These are phyloP conservation scores for Talaromyces sp. DNA, from an alignment of 2,329 filamentous ascomycete genomes.

Conservation along the genomic window DNA sequence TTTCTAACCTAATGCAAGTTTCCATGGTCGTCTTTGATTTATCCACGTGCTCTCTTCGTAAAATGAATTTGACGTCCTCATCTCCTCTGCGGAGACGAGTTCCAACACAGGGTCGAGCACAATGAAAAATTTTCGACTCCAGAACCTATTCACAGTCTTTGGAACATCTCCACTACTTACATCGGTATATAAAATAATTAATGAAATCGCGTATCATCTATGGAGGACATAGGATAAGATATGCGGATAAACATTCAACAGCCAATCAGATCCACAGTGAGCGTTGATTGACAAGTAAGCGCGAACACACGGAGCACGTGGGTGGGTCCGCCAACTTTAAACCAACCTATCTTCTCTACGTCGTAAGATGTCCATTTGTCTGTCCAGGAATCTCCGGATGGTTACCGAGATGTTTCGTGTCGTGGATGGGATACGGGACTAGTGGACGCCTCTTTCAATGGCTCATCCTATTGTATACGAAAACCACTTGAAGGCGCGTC, in stretches of 20 bases:
- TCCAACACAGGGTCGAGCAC: background rate
- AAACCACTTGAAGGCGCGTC: no score
- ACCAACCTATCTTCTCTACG: background rate
- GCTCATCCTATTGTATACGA: background rate
- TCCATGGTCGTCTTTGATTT: background rate
- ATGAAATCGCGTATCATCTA: no score
- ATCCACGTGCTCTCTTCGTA: background rate
- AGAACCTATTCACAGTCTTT: background rate
- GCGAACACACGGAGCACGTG: background rate
- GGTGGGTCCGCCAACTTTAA: conserved; percentile 9
- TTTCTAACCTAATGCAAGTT: background rate
- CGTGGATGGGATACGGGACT: background rate
- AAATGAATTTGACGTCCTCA: background rate
- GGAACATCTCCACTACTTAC: background rate
- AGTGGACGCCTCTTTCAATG: background rate
- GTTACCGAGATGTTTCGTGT: background rate
- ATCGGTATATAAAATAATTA: no score
- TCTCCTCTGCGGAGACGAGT: background rate
- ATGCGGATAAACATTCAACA: background rate
- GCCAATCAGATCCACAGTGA: background rate
- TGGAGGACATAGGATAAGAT: no score
- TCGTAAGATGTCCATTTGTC: no score
- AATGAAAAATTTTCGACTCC: background rate
- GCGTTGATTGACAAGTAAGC: conserved; percentile 2
- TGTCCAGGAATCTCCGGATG: background rate